Evolutionary conservation across 306 rosid genomes (phyloP).

Genomic region (Acacia confusa): DNA sequence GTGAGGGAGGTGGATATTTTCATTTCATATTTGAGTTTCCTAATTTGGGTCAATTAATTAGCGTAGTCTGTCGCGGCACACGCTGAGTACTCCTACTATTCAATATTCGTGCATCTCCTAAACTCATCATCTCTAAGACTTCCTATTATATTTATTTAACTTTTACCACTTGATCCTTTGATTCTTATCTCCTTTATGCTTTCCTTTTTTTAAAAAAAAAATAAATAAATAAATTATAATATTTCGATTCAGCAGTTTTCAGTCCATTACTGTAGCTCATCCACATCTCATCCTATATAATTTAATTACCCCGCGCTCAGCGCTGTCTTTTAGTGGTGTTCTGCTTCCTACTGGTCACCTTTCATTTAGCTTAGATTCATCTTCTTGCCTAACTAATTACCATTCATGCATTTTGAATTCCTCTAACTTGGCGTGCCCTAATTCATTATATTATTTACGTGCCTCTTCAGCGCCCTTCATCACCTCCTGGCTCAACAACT

Average conservation of each 20-base stretch:
- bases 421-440: background rate
- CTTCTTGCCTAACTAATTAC: background rate
- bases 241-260: background rate
- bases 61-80: background rate
- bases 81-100: background rate
- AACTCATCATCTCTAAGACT: background rate
- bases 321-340: background rate
- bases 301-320: background rate
- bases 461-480: too few species aligned
- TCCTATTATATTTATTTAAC: background rate
- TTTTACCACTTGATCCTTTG: background rate
- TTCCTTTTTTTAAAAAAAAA: background rate
- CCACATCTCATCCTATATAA: background rate
- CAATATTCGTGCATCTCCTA: background rate
- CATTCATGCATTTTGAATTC: background rate
- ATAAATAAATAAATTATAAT: too few species aligned
- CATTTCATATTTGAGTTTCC: background rate
- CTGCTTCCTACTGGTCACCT: background rate
- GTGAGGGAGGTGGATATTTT: constrained; percentile 28
- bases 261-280: background rate
- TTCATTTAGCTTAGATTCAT: background rate
- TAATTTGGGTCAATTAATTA: constrained; percentile 1
- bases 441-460: background rate
- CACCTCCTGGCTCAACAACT: background rate
- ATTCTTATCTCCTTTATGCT: background rate